Conservation (phyloP, 1,284 basidiomycete genomes). For the Fomitopsis palustris region DNA sequence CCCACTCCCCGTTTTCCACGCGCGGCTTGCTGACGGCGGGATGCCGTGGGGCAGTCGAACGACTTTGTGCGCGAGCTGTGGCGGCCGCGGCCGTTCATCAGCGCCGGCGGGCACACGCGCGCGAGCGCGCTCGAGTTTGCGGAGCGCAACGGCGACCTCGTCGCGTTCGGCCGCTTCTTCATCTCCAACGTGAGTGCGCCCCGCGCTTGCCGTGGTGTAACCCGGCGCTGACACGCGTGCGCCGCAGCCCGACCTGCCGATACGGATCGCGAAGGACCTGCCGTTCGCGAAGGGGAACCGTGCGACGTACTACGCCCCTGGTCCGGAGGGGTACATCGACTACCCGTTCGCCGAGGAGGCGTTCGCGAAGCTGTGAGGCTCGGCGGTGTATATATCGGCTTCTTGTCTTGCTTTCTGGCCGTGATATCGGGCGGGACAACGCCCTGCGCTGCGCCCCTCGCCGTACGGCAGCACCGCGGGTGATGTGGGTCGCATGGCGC, state of each 20-base stretch:
- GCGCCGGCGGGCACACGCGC: constrained; percentile 34
- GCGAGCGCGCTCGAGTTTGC: constrained; percentile 25
- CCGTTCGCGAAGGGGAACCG: constrained; percentile 9
- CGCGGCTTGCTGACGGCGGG: not conserved
- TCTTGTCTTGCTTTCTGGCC: not conserved
- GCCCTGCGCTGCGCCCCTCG: too few species aligned
- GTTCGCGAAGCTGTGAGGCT: not conserved
- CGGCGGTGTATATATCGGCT: not conserved
- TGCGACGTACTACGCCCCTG: constrained; percentile 15
- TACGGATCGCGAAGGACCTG: constrained; percentile 13
- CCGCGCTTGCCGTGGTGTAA: too few species aligned
- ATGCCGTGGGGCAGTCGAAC: constrained; percentile 3
- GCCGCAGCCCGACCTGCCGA: constrained; percentile 15
- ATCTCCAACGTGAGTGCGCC: constrained; percentile 36
- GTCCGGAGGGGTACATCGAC: constrained; percentile 21
- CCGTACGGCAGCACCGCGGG: too few species aligned
- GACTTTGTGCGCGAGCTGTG: constrained; percentile 31
- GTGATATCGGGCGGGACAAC: too few species aligned
- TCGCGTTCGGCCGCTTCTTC: constrained; percentile 48
- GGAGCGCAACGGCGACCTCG: constrained; percentile 33
- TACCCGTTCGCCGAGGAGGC: constrained; percentile 15
- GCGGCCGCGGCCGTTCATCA: constrained; percentile 28
- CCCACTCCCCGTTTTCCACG: too few species aligned
- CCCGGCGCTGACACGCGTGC: too few species aligned
- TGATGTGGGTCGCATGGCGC: too few species aligned